Conservation (phyloP, 148 eudicot species). For the Nepenthes mirabilis region DNA sequence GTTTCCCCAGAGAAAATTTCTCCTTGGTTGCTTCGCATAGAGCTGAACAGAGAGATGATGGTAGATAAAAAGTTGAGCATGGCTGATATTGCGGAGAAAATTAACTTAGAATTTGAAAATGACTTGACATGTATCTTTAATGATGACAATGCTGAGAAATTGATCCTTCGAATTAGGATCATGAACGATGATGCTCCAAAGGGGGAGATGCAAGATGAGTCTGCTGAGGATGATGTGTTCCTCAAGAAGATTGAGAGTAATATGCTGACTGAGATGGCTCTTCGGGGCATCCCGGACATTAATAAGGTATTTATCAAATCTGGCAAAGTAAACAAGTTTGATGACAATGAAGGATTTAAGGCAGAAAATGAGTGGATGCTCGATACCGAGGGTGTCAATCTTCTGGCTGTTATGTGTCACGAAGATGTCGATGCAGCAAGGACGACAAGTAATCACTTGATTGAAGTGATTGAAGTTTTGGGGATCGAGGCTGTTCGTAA, state of each 20-base stretch:
- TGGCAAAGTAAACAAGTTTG: conserved; percentile 65
- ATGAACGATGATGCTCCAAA: conserved; percentile 95
- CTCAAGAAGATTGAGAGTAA: conserved; percentile 88
- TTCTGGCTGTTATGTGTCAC: conserved; percentile 87
- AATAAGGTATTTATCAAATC: conserved; percentile 93
- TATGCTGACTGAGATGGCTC: conserved; percentile 99
- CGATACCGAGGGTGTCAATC: conserved; percentile 98
- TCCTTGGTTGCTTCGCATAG: conserved; percentile 97
- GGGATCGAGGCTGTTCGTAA: conserved; percentile 97
- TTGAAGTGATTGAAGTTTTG: conserved; percentile 91
- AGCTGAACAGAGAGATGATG: conserved; percentile 97
- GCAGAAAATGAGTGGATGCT: conserved; percentile 96
- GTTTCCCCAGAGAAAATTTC: conserved; percentile 86
- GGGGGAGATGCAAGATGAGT: conserved; percentile 76
- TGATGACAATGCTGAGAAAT: conserved; percentile 93
- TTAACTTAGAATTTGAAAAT: conserved; percentile 81
- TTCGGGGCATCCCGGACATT: conserved; percentile 85
- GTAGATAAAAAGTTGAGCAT: conserved; percentile 94
- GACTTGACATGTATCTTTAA: conserved; percentile 88
- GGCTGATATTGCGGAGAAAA: conserved; percentile 97
- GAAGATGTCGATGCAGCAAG: conserved; percentile 86
- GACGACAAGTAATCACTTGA: conserved; percentile 94
- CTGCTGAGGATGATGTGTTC: conserved; percentile 97
- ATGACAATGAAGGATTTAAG: conserved; percentile 68
- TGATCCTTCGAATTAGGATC: conserved; percentile 91